These are phyloP conservation scores for Colletotrichum caudatum DNA, from an alignment of 2,329 filamentous ascomycete genomes.

Conservation along the genomic window DNA sequence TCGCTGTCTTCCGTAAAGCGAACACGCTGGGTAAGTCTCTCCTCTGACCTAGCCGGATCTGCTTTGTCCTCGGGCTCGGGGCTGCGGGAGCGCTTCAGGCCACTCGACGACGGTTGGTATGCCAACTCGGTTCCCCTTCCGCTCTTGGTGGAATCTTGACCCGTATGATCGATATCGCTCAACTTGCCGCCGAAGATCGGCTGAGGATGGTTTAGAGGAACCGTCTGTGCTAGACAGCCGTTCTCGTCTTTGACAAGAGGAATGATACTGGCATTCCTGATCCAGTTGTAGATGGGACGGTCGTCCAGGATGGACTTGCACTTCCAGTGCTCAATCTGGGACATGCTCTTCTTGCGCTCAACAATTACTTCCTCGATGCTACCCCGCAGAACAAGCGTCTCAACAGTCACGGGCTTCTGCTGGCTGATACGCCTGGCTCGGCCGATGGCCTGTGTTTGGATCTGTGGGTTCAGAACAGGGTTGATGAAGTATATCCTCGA, in stretches of 20 bases:
- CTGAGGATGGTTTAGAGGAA: conserved; percentile 58
- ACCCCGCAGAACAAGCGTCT: conserved; percentile 83
- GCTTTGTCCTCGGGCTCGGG: conserved; percentile 25
- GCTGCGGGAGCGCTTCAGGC: conserved; percentile 45
- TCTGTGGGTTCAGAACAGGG: conserved; percentile 85
- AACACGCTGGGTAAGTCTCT: conserved; percentile 50
- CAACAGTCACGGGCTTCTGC: conserved; percentile 80
- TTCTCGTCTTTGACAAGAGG: conserved; percentile 46
- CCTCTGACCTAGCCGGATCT: conserved; percentile 37
- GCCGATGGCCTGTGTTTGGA: conserved; percentile 93
- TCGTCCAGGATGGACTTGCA: conserved; percentile 71
- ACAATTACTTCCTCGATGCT: conserved; percentile 90
- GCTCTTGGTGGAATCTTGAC: conserved; percentile 58
- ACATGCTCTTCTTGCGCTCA: conserved; percentile 79
- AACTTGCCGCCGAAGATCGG: conserved; percentile 65
- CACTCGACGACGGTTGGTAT: conserved; percentile 20
- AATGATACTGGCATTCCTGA: conserved; percentile 63
- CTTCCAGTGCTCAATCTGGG: conserved; percentile 69
- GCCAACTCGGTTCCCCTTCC: conserved; percentile 36
- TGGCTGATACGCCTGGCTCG: conserved; percentile 91
- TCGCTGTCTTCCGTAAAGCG: conserved; percentile 45
- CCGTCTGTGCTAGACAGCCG: conserved; percentile 61
- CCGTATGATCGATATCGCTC: conserved; percentile 56
- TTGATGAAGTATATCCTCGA: conserved; percentile 91
- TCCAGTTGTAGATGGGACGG: conserved; percentile 69